These are phyloP conservation scores for Backusella liffmaniae DNA, from an alignment of 192 early-diverging fungal genomes.

Conservation along the genomic window DNA sequence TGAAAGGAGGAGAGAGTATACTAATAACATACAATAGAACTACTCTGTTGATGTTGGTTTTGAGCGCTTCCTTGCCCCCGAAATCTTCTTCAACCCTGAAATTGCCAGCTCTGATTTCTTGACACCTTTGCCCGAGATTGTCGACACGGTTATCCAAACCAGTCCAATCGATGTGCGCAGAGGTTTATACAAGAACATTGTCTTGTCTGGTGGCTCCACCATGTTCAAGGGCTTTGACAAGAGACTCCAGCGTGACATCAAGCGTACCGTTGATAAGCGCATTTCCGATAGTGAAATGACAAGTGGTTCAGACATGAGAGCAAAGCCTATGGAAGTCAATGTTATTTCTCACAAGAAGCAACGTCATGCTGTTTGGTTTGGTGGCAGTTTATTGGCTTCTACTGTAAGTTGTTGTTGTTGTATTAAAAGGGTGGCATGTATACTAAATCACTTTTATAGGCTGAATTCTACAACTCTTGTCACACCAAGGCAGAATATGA, in stretches of 20 bases:
- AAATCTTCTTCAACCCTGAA: constrained; percentile 99
- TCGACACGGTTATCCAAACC: constrained; percentile 94
- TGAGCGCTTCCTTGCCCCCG: constrained; percentile 98
- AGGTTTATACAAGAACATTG: constrained; percentile 99
- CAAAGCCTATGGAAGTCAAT: constrained; percentile 89
- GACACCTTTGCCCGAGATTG: constrained; percentile 93
- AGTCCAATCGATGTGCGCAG: constrained; percentile 97
- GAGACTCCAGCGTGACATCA: constrained; percentile 94
- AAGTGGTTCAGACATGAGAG: constrained; percentile 60
- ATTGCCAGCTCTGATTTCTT: constrained; percentile 95
- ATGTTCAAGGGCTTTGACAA: constrained; percentile 99
- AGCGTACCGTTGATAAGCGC: constrained; percentile 77
- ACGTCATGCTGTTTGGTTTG: constrained; percentile 99
- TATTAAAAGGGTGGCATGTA: too few relatives aligned
- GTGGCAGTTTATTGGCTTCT: constrained; percentile 91
- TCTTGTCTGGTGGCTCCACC: constrained; percentile 96
- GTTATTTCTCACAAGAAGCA: constrained; percentile 99
- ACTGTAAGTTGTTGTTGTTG: constrained; percentile 58
- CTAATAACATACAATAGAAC: constrained; percentile 31
- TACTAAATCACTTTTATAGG: constrained; percentile 36
- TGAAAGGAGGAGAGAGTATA: too few relatives aligned
- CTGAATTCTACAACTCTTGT: constrained; percentile 88
- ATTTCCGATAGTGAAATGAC: constrained; percentile 72
- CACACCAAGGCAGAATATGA: constrained; percentile 99
- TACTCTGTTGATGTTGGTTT: constrained; percentile 97